phyloP scores from a whole-genome alignment of 2,329 filamentous ascomycete genomes.

The Boeremia lycopersici region DNA sequence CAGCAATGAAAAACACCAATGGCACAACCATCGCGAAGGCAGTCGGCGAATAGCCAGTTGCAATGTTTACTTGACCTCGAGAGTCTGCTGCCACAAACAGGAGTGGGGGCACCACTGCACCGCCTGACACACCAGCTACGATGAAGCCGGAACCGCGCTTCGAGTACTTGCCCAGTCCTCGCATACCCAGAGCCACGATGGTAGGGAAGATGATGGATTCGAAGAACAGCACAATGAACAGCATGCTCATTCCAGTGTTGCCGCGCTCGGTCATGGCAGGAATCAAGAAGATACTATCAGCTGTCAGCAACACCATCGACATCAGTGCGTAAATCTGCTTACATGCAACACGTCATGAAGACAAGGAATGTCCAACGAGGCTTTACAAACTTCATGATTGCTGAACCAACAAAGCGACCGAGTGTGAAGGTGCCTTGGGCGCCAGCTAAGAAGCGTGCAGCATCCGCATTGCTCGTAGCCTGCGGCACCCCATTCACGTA shows the following conservation, averaged over 20 bases:
- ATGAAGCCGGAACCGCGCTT: slow-evolving; percentile 78
- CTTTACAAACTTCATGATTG: slow-evolving; percentile 69
- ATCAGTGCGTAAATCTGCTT: slow-evolving; percentile 67
- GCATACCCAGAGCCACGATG: slow-evolving; percentile 78
- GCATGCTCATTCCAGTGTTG: slow-evolving; percentile 63
- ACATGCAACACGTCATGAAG: slow-evolving; percentile 64
- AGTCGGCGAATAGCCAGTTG: slow-evolving; percentile 51
- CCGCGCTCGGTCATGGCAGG: slow-evolving; percentile 59
- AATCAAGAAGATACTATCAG: slow-evolving; percentile 61
- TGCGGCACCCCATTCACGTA: not conserved
- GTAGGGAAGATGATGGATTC: slow-evolving; percentile 84
- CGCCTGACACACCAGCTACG: slow-evolving; percentile 72
- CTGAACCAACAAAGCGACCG: slow-evolving; percentile 71
- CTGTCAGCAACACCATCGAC: slow-evolving; percentile 69
- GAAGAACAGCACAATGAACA: slow-evolving; percentile 76
- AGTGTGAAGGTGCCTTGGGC: slow-evolving; percentile 75
- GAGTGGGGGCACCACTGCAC: slow-evolving; percentile 74
- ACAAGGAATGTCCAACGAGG: slow-evolving; percentile 73
- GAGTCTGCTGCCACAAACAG: slow-evolving; percentile 71
- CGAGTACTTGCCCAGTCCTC: slow-evolving; percentile 75
- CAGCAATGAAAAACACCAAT: slow-evolving; percentile 56
- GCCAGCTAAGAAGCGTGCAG: slow-evolving; percentile 72
- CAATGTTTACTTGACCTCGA: slow-evolving; percentile 49
- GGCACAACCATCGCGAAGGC: slow-evolving; percentile 71
- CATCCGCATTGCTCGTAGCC: slow-evolving; percentile 55